Percentiles rank a stretch among this genome's conserved stretches.
These are phyloP conservation scores for Aspergillus jensenii DNA, from an alignment of 2,329 filamentous ascomycete genomes.

Conservation along the genomic window DNA sequence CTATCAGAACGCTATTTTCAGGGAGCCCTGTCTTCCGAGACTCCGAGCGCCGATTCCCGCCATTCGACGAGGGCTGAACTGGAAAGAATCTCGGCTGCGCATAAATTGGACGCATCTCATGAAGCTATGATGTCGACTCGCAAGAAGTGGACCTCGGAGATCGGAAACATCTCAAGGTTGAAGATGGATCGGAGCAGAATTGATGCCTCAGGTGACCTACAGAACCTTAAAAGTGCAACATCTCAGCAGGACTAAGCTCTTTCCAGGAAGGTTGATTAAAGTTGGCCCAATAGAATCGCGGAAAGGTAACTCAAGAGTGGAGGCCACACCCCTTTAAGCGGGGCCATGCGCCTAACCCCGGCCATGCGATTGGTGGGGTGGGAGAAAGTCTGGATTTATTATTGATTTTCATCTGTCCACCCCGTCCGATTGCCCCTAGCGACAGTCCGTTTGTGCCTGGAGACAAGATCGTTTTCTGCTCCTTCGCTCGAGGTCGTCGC, in stretches of 20 bases:
- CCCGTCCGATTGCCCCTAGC: constrained; percentile 21
- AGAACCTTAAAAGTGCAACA: not conserved
- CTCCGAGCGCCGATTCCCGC: not conserved
- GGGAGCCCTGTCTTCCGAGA: not conserved
- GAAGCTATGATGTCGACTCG: not conserved
- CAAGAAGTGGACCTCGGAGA: not conserved
- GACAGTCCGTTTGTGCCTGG: constrained; percentile 5
- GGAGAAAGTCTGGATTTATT: not conserved
- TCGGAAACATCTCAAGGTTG: not conserved
- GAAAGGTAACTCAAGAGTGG: not conserved
- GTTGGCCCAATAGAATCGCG: not conserved
- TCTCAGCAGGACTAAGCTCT: not conserved
- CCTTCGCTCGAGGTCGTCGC: too few relatives aligned
- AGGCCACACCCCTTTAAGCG: not conserved
- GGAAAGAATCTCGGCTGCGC: not conserved
- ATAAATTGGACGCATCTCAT: not conserved
- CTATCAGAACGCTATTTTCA: not conserved
- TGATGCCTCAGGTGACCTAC: constrained; percentile 5
- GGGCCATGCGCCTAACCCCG: constrained; percentile 10
- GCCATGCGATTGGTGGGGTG: constrained; percentile 14
- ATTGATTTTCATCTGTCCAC: constrained; percentile 6
- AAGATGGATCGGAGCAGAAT: not conserved
- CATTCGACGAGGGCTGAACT: not conserved
- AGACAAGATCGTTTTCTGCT: not conserved
- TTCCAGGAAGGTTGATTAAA: not conserved